phyloP scores from a whole-genome alignment of 2,329 filamentous ascomycete species.

The Chaetomiaceae sp. region DNA sequence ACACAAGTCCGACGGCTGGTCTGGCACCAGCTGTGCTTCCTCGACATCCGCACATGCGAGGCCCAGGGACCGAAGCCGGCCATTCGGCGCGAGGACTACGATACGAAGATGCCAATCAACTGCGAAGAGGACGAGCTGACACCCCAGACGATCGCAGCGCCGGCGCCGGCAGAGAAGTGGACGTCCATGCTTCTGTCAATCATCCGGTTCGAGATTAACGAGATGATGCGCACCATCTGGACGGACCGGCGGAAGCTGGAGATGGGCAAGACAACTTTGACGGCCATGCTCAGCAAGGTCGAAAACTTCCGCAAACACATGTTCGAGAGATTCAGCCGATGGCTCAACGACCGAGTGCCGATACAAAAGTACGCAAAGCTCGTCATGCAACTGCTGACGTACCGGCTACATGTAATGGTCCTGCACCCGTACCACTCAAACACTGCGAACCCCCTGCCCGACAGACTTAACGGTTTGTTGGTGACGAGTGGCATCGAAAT shows the following conservation, averaged over 20 bases:
- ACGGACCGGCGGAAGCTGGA: constrained; percentile 62
- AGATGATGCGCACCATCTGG: constrained; percentile 67
- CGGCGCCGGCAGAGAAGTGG: constrained; percentile 48
- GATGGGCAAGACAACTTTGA: constrained; percentile 53
- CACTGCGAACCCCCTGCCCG: constrained; percentile 45
- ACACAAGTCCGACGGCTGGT: constrained; percentile 65
- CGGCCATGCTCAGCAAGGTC: constrained; percentile 59
- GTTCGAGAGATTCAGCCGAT: constrained; percentile 57
- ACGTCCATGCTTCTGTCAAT: constrained; percentile 62
- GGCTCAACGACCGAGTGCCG: constrained; percentile 54
- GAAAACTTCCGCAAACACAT: constrained; percentile 61
- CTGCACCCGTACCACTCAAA: constrained; percentile 60
- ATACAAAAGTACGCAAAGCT: constrained; percentile 58
- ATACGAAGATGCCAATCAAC: constrained; percentile 66
- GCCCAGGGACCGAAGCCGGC: constrained; percentile 65
- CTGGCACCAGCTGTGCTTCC: constrained; percentile 73
- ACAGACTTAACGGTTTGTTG: constrained; percentile 57
- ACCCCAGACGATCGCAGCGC: constrained; percentile 31
- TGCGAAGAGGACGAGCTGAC: constrained; percentile 60
- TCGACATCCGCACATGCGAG: constrained; percentile 70
- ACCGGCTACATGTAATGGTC: constrained; percentile 59
- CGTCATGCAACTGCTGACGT: constrained; percentile 58
- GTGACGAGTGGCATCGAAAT: constrained; percentile 54
- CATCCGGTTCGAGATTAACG: constrained; percentile 66
- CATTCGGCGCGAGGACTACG: constrained; percentile 68